Base-by-base conservation (phyloP, 345 rosid genomes). In the Syzygium aqueum region DNA sequence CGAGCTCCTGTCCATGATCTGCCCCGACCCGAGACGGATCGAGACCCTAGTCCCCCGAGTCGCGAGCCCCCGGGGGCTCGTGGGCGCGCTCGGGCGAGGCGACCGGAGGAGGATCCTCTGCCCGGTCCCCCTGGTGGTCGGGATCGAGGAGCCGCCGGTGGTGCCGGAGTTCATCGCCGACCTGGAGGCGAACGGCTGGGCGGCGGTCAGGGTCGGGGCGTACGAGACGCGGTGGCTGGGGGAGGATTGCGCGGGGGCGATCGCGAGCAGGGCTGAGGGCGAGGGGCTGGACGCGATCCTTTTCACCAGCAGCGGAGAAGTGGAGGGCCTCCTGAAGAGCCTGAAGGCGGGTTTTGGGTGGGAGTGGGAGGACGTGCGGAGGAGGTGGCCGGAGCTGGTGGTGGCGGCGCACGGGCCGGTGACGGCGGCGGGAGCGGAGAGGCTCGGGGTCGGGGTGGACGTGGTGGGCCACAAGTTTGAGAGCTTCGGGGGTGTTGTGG, bases 191-290 rank as follows among this genome's bases (percentile, higher is more conserved):
- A 67, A 88, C 33, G 93, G 93, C 22, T 92, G 96, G 96, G 88
- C 56, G 21, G 91, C 94, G 3, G 86, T 91, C 28, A 89, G 94
- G 56, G 94, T 91, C 52, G 90, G 90, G 77, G 94, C 96, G 17
- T 94, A 93, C 50, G 95, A 93, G 93, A 94, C 96, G 51, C 89
- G 91, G 77, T 94, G 95, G 96, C n/a, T 89, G 61, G 94, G 96
- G 27, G 90, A 92, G 77, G 57, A 21, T 17, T 91, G 96, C 51
- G 93, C 89, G 33, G 89, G 88, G 88, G 86, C 50, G 27, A 86
- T 94, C 82, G 89, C 92, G 50, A 65, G 77, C 59, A 88, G 86
- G 56, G 82, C 50, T 85, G 89, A 82, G 11, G 73, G 54, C 27
- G 89, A 82, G 15, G 80, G 51, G n/a, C 19, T 94, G 56, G 89